Percentiles rank a stretch among this genome's conserved stretches.
These are phyloP conservation scores for Priceomyces castillae DNA, from an alignment of 805 yeast species.

Conservation along the genomic window DNA sequence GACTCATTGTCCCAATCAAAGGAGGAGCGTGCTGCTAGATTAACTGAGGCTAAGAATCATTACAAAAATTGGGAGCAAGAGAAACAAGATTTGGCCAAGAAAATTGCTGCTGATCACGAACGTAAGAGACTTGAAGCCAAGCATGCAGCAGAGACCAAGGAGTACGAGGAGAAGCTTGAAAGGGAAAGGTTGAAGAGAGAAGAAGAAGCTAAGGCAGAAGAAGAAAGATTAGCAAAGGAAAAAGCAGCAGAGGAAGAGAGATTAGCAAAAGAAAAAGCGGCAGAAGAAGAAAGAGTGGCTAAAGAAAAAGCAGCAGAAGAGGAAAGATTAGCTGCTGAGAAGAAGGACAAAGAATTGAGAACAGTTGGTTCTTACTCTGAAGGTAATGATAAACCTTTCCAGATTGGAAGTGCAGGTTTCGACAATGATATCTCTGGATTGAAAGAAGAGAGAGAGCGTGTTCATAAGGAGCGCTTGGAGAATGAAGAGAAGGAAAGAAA, in stretches of 20 bases:
- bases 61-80: conserved; percentile 45
- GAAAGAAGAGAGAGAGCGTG: conserved; percentile 25
- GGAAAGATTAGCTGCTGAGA: conserved; percentile 14
- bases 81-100: conserved; percentile 40
- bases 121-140: conserved; percentile 40
- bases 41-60: conserved; percentile 41
- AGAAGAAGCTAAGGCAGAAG: conserved; percentile 30
- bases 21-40: conserved; percentile 32
- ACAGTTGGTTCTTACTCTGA: conserved; percentile 7
- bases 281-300: conserved; percentile 13
- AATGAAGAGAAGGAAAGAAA: conserved; percentile 25
- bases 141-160: conserved; percentile 37
- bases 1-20: conserved; percentile 36
- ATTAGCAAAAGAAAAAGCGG: conserved; percentile 16
- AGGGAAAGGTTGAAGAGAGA: conserved; percentile 37
- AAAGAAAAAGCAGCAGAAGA: conserved; percentile 12
- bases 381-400: conserved; percentile 9
- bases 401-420: conserved; percentile 5
- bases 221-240: conserved; percentile 24
- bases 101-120: conserved; percentile 33
- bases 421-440: not conserved
- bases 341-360: conserved; percentile 12
- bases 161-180: conserved; percentile 27
- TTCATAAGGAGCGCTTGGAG: conserved; percentile 22
- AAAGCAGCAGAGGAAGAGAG: conserved; percentile 18